Percentiles rank a stretch among this genome's conserved stretches.
These are phyloP conservation scores for Erodium maritimum DNA, from an alignment of 345 rosid genomes.

Conservation along the genomic window DNA sequence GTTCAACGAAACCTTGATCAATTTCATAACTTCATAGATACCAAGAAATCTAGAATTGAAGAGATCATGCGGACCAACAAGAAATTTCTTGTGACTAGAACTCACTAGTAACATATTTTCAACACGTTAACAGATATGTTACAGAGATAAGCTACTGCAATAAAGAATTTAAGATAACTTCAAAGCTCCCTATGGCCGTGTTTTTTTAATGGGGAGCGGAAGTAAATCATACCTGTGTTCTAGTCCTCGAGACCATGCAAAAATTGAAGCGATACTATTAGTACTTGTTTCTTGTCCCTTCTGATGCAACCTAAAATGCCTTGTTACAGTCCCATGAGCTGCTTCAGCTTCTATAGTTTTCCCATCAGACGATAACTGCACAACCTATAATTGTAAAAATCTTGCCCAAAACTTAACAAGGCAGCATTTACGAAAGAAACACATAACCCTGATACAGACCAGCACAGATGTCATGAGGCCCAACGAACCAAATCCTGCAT, in stretches of 20 bases:
- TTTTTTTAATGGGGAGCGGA: not conserved
- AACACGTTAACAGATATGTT: not conserved
- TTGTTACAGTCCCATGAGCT: conserved; percentile 96
- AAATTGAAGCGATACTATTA: conserved; percentile 90
- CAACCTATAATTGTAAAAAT: conserved; percentile 8
- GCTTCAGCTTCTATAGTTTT: conserved; percentile 95
- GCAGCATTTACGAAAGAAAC: not conserved
- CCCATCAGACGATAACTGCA: conserved; percentile 86
- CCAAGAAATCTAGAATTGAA: not conserved
- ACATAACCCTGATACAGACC: conserved; percentile 38
- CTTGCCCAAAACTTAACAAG: not conserved
- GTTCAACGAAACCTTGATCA: not conserved
- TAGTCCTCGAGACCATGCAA: conserved; percentile 92
- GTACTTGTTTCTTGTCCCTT: conserved; percentile 98
- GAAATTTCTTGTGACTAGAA: not conserved
- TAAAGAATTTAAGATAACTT: not conserved
- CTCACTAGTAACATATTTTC: not conserved
- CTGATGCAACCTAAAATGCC: conserved; percentile 83
- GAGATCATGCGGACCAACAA: not conserved
- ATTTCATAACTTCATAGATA: not conserved
- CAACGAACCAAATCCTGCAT: conserved; percentile 90
- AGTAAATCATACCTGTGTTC: conserved; percentile 61
- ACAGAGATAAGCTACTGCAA: not conserved
- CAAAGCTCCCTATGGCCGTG: not conserved
- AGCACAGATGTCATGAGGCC: conserved; percentile 94